These are phyloP conservation scores for Ascochyta clinopodiicola DNA, from an alignment of 2,329 filamentous ascomycete species.

Conservation along the genomic window DNA sequence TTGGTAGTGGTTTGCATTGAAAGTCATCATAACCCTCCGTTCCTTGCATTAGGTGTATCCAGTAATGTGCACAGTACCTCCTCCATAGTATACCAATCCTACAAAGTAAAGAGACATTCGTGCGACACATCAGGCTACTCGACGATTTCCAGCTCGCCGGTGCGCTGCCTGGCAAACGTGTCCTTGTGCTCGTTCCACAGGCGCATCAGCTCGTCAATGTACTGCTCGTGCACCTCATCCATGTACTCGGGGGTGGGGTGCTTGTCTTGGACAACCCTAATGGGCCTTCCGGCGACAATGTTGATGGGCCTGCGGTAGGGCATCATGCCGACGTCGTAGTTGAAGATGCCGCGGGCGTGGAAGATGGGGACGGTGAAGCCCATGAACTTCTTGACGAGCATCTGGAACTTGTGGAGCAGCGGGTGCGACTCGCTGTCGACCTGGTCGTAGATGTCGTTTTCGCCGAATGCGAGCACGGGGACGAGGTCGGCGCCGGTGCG, in stretches of 20 bases:
- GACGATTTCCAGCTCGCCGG: conserved; percentile 71
- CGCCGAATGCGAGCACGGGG: conserved; percentile 89
- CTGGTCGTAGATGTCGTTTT: conserved; percentile 96
- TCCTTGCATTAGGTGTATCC: background rate
- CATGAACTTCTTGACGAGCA: conserved; percentile 81
- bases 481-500: conserved; percentile 92
- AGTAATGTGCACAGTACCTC: background rate
- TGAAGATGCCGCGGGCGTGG: conserved; percentile 91
- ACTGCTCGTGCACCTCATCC: conserved; percentile 78
- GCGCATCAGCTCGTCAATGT: conserved; percentile 75
- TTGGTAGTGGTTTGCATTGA: too few species aligned
- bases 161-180: conserved; percentile 69
- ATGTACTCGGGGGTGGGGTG: conserved; percentile 78
- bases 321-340: conserved; percentile 97
- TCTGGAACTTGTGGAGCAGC: conserved; percentile 78
- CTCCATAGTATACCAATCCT: background rate
- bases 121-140: conserved; percentile 49
- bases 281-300: conserved; percentile 85
- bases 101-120: background rate
- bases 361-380: conserved; percentile 93
- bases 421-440: conserved; percentile 79
- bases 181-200: conserved; percentile 83
- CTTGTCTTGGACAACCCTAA: conserved; percentile 68
- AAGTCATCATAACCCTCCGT: too few species aligned
- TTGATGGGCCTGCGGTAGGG: conserved; percentile 89